phyloP scores from a whole-genome alignment of 176 grass and related monocot species.

The Aegilops longissima region DNA sequence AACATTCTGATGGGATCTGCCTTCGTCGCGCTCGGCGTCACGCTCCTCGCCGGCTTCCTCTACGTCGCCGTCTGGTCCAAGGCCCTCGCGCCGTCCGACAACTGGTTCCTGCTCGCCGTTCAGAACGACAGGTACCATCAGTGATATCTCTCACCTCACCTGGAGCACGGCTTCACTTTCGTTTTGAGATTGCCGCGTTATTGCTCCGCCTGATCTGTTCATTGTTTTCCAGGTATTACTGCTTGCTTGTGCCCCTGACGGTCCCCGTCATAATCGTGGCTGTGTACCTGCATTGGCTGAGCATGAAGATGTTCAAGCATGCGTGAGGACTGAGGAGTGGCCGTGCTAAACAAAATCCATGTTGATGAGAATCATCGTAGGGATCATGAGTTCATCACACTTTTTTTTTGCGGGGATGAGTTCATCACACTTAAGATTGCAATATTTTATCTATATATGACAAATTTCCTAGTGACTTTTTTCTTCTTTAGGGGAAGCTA shows the following conservation, averaged over 20 bases:
- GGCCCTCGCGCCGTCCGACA: slow-evolving; percentile 38
- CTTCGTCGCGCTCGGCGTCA: slow-evolving; percentile 30
- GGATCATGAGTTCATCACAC: neutral
- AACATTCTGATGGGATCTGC: neutral
- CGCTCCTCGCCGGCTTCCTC: slow-evolving; percentile 42
- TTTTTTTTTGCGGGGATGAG: neutral
- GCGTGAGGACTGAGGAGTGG: slow-evolving; percentile 23
- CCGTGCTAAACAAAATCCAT: neutral
- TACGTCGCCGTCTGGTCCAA: slow-evolving; percentile 50
- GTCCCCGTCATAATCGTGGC: slow-evolving; percentile 59
- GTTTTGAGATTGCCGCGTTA: neutral
- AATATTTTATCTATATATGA: neutral
- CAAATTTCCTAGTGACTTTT: too few species aligned
- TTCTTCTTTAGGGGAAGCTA: neutral
- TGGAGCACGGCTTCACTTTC: neutral
- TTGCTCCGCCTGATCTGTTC: neutral
- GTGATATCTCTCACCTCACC: neutral
- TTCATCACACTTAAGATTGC: neutral
- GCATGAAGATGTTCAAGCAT: slow-evolving; percentile 93
- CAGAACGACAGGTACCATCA: slow-evolving; percentile 42
- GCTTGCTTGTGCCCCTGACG: slow-evolving; percentile 73
- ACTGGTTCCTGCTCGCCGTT: slow-evolving; percentile 33
- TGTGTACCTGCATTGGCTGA: slow-evolving; percentile 82
- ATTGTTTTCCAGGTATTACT: slow-evolving; percentile 66
- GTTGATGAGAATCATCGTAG: too few species aligned